Percentiles rank a stretch among this genome's conserved stretches.
Evolutionary conservation across 768 basidiomycete species (phyloP).

Genomic region (Gymnopilus dilepis): DNA sequence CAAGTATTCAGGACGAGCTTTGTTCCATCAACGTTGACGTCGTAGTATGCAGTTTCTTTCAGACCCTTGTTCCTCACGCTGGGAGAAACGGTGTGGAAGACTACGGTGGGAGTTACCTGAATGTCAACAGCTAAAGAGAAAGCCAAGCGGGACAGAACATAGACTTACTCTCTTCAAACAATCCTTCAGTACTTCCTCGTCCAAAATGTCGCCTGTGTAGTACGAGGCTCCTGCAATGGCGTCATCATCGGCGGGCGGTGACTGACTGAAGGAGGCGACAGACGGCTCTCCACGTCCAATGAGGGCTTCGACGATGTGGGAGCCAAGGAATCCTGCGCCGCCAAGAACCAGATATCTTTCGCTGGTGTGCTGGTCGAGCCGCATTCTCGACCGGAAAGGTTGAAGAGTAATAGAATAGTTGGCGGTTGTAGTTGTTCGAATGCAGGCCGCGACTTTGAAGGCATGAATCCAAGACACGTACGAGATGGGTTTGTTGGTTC

Average conservation of each 20-base stretch:
- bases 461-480: too few species aligned
- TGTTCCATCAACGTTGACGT: background rate
- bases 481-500: too few species aligned
- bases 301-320: conserved; percentile 1
- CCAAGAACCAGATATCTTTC: background rate
- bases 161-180: background rate
- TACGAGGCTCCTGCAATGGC: background rate
- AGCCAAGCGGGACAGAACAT: too few species aligned
- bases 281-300: background rate
- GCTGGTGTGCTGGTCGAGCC: too few species aligned
- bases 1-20: background rate
- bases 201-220: background rate
- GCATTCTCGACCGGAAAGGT: too few species aligned
- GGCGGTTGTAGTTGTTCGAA: too few species aligned
- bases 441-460: too few species aligned
- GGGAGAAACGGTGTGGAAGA: conserved; percentile 1
- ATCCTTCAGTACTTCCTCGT: background rate
- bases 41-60: background rate
- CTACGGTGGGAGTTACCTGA: background rate
- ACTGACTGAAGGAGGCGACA: background rate
- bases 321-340: conserved; percentile 2
- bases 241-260: background rate
- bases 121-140: background rate
- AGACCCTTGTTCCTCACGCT: background rate
- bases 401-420: too few species aligned